Evolutionary conservation across 2,329 filamentous ascomycete genomes (phyloP).

Genomic region (Shiraia sp.): DNA sequence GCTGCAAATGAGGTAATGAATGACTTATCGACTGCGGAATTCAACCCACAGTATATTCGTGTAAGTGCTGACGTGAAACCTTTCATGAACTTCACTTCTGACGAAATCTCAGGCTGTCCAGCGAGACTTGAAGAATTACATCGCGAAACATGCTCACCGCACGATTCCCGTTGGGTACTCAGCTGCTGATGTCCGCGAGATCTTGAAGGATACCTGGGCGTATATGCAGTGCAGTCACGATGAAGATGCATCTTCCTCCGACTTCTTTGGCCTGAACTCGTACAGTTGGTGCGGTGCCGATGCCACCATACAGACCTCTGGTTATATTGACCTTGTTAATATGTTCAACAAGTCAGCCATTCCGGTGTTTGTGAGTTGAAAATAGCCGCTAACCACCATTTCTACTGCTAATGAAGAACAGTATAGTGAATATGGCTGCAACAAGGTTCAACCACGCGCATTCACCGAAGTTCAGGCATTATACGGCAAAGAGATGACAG

Average conservation of each 20-base stretch:
- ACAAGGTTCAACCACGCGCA: conserved; percentile 63
- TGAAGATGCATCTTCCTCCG: conserved; percentile 65
- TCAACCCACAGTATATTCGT: conserved; percentile 62
- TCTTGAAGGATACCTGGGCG: conserved; percentile 74
- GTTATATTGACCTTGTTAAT: conserved; percentile 65
- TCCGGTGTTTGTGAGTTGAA: conserved; percentile 64
- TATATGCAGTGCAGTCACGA: conserved; percentile 69
- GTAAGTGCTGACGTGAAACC: conserved; percentile 34
- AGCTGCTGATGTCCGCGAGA: conserved; percentile 73
- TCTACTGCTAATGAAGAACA: conserved; percentile 3
- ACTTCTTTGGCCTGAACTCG: conserved; percentile 78
- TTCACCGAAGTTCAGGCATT: conserved; percentile 77
- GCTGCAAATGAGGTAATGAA: conserved; percentile 72
- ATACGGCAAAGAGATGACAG: conserved; percentile 72
- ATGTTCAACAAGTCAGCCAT: conserved; percentile 69
- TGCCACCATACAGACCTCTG: conserved; percentile 62
- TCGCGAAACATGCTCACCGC: conserved; percentile 60
- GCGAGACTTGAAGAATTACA: conserved; percentile 71
- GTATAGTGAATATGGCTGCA: conserved; percentile 83
- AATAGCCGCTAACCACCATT: background rate
- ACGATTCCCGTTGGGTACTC: conserved; percentile 70
- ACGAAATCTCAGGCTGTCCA: conserved; percentile 55
- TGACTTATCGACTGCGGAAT: conserved; percentile 55
- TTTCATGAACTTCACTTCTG: background rate
- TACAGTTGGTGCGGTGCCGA: conserved; percentile 74